Base-by-base conservation (phyloP, 1,284 basidiomycete species). In the Ceratobasidium sp. region DNA sequence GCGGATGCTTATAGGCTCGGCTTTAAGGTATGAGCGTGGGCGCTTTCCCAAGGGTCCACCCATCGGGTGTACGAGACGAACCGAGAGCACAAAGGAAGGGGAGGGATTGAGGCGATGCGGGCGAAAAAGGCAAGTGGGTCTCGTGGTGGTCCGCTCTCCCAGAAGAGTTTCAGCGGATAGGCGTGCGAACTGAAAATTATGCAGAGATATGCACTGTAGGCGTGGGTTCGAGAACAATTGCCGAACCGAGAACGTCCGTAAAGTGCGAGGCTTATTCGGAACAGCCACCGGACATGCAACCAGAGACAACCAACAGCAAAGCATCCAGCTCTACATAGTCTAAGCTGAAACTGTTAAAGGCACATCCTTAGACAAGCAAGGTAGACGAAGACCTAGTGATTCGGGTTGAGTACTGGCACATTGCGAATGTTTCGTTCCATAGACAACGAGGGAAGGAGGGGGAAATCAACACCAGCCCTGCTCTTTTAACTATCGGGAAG, bases 41-140 rank as follows among this genome's bases (percentile, higher is more conserved):
- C 46, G 61, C 46, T 21, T 48, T 18, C 52, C 30, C 30, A 6
- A 65, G 61, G 59, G 59, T 41, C 2, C 48, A 18, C 6, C 4
- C 14, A 9, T 52, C 46, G 45, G 21, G n/a, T n/a, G 39, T 23
- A 34, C 30, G 32, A 26, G 60, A 26, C 14, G 6, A 6, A 28
- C 60, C 39, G 60, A 32, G 41, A 36, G 28, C 32, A 65, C 43
- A 48, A 52, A 52, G 61, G 61, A 65, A 36, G 28, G 16, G n/a
- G 10, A 6, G 16, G 46, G 30, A 65, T 39, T 41, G 61, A 52
- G 61, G 61, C 61, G 61, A 46, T 65, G 61, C 34, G 30, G 18
- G 26, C 61, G 21, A 32, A 65, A 65, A 39, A 52, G 34, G 59
- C 41, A 45, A 62, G 16, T 43, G 26, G 32, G 52, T 53, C 52